Evolutionary conservation across 2,329 filamentous ascomycete genomes (phyloP).

Genomic region (Pseudogymnoascus sp.): DNA sequence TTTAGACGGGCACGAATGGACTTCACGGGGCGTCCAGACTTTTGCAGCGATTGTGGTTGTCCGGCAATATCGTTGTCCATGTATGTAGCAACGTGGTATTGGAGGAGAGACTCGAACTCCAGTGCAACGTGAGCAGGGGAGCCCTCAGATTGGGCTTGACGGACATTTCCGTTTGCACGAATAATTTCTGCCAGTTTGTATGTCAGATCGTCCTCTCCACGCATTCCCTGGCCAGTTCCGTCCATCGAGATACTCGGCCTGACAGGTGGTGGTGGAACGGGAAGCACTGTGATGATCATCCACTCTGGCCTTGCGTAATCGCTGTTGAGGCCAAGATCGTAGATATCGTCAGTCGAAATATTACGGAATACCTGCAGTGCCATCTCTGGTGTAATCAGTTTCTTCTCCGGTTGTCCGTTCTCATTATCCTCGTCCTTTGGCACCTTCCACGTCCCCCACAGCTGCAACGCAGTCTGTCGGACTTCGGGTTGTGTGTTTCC

Average conservation of each 20-base stretch:
- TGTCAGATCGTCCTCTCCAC: conserved; percentile 97
- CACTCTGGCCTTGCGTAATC: conserved; percentile 96
- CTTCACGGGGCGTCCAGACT: conserved; percentile 93
- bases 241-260: conserved; percentile 96
- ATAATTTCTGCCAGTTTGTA: conserved; percentile 99
- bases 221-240: conserved; percentile 81
- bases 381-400: conserved; percentile 71
- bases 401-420: conserved; percentile 62
- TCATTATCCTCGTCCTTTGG: conserved; percentile 66
- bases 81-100: conserved; percentile 97
- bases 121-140: conserved; percentile 83
- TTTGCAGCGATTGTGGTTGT: conserved; percentile 87
- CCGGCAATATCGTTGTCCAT: conserved; percentile 99
- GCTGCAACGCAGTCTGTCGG: conserved; percentile 74
- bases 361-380: conserved; percentile 80
- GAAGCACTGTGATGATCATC: conserved; percentile 94
- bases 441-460: conserved; percentile 67
- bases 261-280: conserved; percentile 90
- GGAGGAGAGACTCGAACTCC: conserved; percentile 85
- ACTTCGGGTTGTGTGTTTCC: conserved; percentile 86
- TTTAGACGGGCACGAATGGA: conserved; percentile 94
- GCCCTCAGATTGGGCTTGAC: conserved; percentile 82
- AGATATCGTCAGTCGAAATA: conserved; percentile 72
- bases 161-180: conserved; percentile 90
- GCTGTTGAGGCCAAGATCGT: conserved; percentile 82